phyloP scores from a whole-genome alignment of 805 yeast species.

The Brettanomyces sp. region DNA sequence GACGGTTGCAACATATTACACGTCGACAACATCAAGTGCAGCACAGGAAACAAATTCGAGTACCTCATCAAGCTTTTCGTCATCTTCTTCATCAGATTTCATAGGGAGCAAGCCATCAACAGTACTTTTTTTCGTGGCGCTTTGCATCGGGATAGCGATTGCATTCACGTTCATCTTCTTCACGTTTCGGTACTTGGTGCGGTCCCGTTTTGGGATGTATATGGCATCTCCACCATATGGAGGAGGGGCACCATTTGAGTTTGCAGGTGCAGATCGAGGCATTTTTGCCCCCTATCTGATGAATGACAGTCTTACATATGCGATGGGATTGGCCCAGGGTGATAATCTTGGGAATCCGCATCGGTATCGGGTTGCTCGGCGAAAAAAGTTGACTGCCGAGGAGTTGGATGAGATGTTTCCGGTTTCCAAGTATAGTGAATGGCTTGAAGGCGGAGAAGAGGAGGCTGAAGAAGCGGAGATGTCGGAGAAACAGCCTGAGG shows the following conservation, averaged over 20 bases:
- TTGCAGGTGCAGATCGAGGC: constrained; percentile 17
- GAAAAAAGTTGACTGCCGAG: constrained; percentile 30
- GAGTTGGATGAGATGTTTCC: constrained; percentile 60
- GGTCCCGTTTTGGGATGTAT: constrained; percentile 48
- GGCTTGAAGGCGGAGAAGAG: constrained; percentile 31
- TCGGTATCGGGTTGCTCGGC: constrained; percentile 3
- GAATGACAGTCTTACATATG: constrained; percentile 9
- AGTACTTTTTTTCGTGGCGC: constrained; percentile 53
- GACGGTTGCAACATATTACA: no score
- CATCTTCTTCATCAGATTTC: constrained; percentile 9
- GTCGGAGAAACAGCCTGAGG: constrained; percentile 21
- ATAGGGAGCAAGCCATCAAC: constrained; percentile 48
- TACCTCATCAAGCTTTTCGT: constrained; percentile 1
- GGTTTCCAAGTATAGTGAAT: constrained; percentile 42
- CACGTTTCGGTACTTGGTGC: constrained; percentile 49
- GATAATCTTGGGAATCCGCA: neutral
- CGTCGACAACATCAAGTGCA: no score
- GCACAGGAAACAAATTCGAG: neutral
- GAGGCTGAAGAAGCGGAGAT: constrained; percentile 28
- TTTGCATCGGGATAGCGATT: constrained; percentile 51
- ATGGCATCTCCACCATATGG: constrained; percentile 24
- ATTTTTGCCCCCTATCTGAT: constrained; percentile 17
- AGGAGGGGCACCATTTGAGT: constrained; percentile 15
- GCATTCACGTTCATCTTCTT: constrained; percentile 50
- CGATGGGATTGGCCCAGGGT: constrained; percentile 3